A percentile compares a stretch with the other conserved stretches of the same genome.
Evolutionary conservation across 306 rosid genomes (phyloP).

Genomic region (Prunus dulcis): DNA sequence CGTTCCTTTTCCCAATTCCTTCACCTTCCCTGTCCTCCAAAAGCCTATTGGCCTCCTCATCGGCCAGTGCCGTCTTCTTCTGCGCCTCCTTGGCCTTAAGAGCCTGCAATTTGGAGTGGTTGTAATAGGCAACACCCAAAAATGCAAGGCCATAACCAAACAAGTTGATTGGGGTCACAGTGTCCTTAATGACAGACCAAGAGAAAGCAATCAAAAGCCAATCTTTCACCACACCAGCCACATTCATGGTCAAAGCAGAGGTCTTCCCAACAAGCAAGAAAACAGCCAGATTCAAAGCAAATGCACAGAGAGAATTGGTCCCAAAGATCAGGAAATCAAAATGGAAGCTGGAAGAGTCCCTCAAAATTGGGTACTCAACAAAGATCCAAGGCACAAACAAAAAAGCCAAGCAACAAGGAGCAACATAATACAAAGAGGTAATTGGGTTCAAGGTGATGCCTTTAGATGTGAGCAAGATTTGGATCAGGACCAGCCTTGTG

Average conservation of each 20-base stretch:
- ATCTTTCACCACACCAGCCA: constrained; percentile 88
- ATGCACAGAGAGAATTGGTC: constrained; percentile 75
- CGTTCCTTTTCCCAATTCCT: constrained; percentile 49
- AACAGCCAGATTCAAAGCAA: constrained; percentile 78
- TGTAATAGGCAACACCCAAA: constrained; percentile 76
- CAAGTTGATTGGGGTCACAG: constrained; percentile 76
- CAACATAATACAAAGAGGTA: constrained; percentile 72
- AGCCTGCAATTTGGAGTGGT: constrained; percentile 75
- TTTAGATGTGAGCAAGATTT: constrained; percentile 73
- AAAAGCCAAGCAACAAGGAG: constrained; percentile 74
- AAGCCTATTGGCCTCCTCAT: constrained; percentile 69
- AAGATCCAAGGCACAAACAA: constrained; percentile 68
- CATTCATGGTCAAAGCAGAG: constrained; percentile 88
- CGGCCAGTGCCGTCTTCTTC: constrained; percentile 59
- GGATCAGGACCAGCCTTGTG: constrained; percentile 79
- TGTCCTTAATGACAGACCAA: constrained; percentile 87
- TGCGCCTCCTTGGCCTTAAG: constrained; percentile 80
- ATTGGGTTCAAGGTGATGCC: constrained; percentile 86
- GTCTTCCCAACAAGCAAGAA: constrained; percentile 85
- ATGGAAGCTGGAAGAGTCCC: constrained; percentile 53
- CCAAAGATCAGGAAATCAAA: constrained; percentile 64
- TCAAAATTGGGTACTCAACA: constrained; percentile 63
- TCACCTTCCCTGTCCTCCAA: constrained; percentile 65
- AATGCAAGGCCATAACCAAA: constrained; percentile 80
- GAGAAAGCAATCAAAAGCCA: constrained; percentile 86